These are phyloP conservation scores for Collariella sp. DNA, from an alignment of 495 filamentous ascomycete species.

Conservation along the genomic window DNA sequence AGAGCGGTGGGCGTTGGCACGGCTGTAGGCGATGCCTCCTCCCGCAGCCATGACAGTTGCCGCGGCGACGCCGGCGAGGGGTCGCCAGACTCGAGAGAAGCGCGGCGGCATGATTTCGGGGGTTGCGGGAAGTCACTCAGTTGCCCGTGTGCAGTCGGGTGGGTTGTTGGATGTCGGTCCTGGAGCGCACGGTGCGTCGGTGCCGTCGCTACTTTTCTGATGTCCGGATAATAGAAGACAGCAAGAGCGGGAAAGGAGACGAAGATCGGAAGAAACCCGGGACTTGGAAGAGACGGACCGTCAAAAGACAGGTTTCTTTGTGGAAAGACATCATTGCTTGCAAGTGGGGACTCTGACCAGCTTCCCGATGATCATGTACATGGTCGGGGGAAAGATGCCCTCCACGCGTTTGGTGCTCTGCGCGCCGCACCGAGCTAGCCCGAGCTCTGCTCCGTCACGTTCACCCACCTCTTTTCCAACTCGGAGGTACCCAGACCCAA, in stretches of 20 bases:
- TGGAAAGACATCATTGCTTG: no score
- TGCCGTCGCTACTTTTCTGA: no score
- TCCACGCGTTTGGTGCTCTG: no score
- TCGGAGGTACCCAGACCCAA: background rate
- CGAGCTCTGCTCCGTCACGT: no score
- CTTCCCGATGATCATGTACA: no score
- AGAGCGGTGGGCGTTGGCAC: background rate
- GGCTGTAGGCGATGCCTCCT: background rate
- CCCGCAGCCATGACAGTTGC: background rate
- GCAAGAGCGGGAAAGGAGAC: background rate
- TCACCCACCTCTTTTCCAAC: background rate
- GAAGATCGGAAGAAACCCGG: background rate
- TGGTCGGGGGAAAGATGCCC: no score
- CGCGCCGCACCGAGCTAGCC: no score
- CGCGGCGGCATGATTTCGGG: background rate
- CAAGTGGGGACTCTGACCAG: no score
- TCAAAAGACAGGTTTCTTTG: no score
- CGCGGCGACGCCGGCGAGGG: background rate
- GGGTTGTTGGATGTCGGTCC: background rate
- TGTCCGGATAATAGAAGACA: background rate
- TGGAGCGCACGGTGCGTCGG: background rate
- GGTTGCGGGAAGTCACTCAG: background rate
- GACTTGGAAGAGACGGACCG: background rate
- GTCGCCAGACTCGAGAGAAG: background rate
- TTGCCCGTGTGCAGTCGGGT: background rate